Base-by-base conservation (phyloP, 129 eudicot genomes). In the Centaurea solstitialis region DNA sequence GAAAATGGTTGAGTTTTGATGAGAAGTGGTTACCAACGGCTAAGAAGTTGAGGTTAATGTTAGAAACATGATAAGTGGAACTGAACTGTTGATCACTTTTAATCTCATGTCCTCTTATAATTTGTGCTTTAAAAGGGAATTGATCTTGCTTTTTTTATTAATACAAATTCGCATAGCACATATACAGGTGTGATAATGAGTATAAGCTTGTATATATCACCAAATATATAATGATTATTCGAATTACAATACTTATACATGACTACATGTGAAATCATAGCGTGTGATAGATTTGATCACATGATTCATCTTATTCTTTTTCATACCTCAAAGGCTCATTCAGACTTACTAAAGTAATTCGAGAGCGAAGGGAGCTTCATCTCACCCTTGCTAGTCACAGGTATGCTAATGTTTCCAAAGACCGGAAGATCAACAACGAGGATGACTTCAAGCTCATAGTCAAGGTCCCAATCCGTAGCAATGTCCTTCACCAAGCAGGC, bases 331-430 rank as follows among this genome's bases (percentile, higher is more conserved):
- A 68, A 76, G 6, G 21, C 9, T 57, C 9, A 57, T 57, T 57
- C 65, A 1, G 22, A 53, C n/a, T 35, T 18, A 13, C 4, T 50
- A 13, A 73, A n/a, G 57, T 61, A 70, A 76, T 82, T 73, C 6
- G 64, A 9, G 7, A 76, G 86, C 9, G 86, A 76, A 0, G 87
- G 87, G 75, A 84, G 87, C 76, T 84, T 84, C 43, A 84, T 68
- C 64, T 53, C 80, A 3, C 87, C 87, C 57, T 6, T 23, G 11
- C 74, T 68, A 59, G 68, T 37, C 20, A 84, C 28, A 0, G 84
- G 87, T 53, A 84, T 74, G 84, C 20, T 28, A 11, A 79, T 50
- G 39, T 84, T 59, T 22, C 81, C 84, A 12, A 84, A n/a, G 50
- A 79, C 17, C 22, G 86, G 82, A 33, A 84, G 67, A 69, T 84